Base-by-base conservation (phyloP, 2,329 filamentous ascomycete genomes). In the Juglanconis sp. region DNA sequence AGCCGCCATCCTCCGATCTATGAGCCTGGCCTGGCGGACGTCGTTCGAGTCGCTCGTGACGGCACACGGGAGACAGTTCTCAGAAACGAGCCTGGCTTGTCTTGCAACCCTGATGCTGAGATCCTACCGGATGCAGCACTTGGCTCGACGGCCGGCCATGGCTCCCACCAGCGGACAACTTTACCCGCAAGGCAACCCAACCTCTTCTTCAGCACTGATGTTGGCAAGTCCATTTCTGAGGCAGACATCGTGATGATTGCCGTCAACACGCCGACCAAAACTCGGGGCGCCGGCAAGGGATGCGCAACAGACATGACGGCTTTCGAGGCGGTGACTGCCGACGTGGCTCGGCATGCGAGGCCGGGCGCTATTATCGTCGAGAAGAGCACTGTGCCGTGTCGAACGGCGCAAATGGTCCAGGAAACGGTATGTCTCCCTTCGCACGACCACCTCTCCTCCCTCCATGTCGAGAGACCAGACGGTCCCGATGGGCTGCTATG, bases 211-310 rank as follows among this genome's bases (percentile, higher is more conserved):
- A 88, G 88, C 3, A 89, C 85, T 24, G 81, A 91, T 56, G 80
- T 90, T 9, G 80, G 80, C 24, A 77, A 74, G 63, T 79, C 78
- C 62, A 88, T 93, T 62, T 72, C 78, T 31, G 83, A 86, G 64
- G 89, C 90, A 11, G 89, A 93, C 69, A 75, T 93, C 49, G 83
- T 94, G 59, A 83, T 94, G 61, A 83, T 93, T 58, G 85, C 88
- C 13, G 90, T 94, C 66, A 91, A 92, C 72, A 93, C 90, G 0
- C 90, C 90, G 2, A 92, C 90, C 48, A 93, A 92, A 76, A 82
- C 78, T 40, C 83, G 81, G 52, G 90, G 90, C 57, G 76, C 85
- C 30, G 90, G 90, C 52, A 86, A 87, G 5, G 89, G 89, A 10
- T 82, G 81, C 65, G 89, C 90, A 0, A 88, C 88, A 15, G 88